These are phyloP conservation scores for Strombidium stylifer DNA, from an alignment of 73 alveolate species.

Conservation along the genomic window DNA sequence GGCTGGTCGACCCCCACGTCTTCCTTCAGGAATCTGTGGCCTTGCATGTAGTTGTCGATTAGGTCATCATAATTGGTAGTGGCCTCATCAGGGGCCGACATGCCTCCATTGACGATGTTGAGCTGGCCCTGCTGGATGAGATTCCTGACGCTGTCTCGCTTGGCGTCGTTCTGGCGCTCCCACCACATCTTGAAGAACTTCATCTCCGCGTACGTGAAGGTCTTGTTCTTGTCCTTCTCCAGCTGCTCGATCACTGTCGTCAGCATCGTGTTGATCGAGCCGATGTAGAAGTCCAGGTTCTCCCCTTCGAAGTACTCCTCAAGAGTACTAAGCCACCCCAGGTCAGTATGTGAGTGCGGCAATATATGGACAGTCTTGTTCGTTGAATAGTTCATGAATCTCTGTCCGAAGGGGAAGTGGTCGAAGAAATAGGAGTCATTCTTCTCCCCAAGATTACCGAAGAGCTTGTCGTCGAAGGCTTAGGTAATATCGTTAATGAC, in stretches of 20 bases:
- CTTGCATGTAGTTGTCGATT: conserved; percentile 66
- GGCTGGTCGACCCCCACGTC: conserved; percentile 75
- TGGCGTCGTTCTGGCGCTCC: conserved; percentile 58
- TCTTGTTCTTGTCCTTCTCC: conserved; percentile 59
- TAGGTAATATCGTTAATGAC: no score
- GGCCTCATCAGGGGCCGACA: conserved; percentile 92
- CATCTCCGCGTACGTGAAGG: conserved; percentile 89
- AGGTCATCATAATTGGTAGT: conserved; percentile 64
- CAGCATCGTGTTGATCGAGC: conserved; percentile 48
- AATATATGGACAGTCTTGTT: conserved; percentile 39
- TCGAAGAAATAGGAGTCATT: no score
- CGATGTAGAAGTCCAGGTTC: conserved; percentile 12
- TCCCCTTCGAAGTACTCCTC: conserved; percentile 43
- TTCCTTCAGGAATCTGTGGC: conserved; percentile 54
- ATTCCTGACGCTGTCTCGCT: conserved; percentile 29
- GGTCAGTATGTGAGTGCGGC: conserved; percentile 46
- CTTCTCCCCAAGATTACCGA: no score
- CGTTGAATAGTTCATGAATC: no score
- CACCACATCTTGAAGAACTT: conserved; percentile 87
- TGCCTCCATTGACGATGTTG: conserved; percentile 86
- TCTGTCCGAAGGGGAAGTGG: no score
- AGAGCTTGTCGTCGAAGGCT: no score
- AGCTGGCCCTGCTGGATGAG: conserved; percentile 74
- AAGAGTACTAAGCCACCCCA: conserved; percentile 40
- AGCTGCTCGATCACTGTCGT: conserved; percentile 46